Base-by-base conservation (phyloP, 257 asterid genomes). In the Eucommia ulmoides region DNA sequence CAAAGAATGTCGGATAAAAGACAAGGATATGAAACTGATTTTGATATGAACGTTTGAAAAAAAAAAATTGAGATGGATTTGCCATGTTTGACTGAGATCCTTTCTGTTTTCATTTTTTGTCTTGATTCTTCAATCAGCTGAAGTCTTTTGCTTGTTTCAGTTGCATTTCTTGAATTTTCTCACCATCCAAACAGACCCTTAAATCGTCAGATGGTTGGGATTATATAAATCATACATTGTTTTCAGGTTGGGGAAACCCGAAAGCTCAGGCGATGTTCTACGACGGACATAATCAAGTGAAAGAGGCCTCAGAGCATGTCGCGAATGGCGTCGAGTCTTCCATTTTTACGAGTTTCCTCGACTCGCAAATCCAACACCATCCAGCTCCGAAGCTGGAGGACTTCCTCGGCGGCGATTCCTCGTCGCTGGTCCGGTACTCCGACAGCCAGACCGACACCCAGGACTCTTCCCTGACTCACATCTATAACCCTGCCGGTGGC, bases 321-420 rank as follows among this genome's bases (percentile, higher is more conserved):
- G 53, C 53, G 52, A 57, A 61, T 49, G 60, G 54, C 6, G 60
- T 50, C 6, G 62, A 59, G 41, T 19, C 65, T 38, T 51, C 64
- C 41, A 61, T 68, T 20, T 69, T 47, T 69, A 57, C 74, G 22
- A 19, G 62, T 59, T 79, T 77, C 78, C 56, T 88, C 70, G 86
- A 76, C 38, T 66, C 68, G 26, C 74, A 58, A 51, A 57, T 64
- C 57, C 74, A 60, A 21, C 61, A 62, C 38, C 72, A 66, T 15
- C 52, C 65, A 14, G 65, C 87, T 51, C 96, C 97, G 10, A 88
- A 88, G 67, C 85, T 88, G 19, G 97, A 88, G 45, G 93, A 89
- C 23, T 89, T 89, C 33, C 65, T 89, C 47, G 96, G 87, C 60
- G 92, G 91, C 12, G 93, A 82, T 63, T 74, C 95, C 2, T 53